Evolutionary conservation across 441 rosid genomes (phyloP).

Genomic region (Viola pubescens): DNA sequence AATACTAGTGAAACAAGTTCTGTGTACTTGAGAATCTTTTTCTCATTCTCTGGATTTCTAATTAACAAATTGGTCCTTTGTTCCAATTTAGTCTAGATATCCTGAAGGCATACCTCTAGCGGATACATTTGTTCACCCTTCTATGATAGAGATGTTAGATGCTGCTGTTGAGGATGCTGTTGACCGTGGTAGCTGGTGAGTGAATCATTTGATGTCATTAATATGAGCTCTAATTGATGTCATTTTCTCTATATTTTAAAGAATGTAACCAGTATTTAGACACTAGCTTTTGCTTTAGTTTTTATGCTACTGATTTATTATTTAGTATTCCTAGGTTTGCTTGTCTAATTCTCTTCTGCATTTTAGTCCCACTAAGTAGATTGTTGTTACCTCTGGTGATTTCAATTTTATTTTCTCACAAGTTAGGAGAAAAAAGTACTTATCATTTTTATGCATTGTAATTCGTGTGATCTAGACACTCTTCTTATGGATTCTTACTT

Average conservation of each 20-base stretch:
- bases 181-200: slow-evolving; percentile 88
- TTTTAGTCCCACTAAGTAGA: background rate
- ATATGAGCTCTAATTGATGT: background rate
- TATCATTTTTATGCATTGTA: no score
- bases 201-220: background rate
- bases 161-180: slow-evolving; percentile 77
- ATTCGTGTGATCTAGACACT: no score
- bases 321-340: background rate
- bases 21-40: slow-evolving; percentile 14
- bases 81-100: slow-evolving; percentile 82
- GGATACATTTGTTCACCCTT: slow-evolving; percentile 75
- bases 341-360: background rate
- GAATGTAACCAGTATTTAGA: no score
- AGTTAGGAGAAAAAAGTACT: no score
- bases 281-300: no score
- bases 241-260: background rate
- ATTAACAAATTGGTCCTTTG: slow-evolving; percentile 29
- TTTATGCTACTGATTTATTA: no score
- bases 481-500: no score
- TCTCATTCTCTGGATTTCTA: slow-evolving; percentile 17
- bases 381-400: background rate
- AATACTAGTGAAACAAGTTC: slow-evolving; percentile 8
- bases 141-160: slow-evolving; percentile 88
- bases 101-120: slow-evolving; percentile 75
- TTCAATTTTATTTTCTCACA: background rate